phyloP scores from a whole-genome alignment of 305 asterid species.

The Lippia alba region DNA sequence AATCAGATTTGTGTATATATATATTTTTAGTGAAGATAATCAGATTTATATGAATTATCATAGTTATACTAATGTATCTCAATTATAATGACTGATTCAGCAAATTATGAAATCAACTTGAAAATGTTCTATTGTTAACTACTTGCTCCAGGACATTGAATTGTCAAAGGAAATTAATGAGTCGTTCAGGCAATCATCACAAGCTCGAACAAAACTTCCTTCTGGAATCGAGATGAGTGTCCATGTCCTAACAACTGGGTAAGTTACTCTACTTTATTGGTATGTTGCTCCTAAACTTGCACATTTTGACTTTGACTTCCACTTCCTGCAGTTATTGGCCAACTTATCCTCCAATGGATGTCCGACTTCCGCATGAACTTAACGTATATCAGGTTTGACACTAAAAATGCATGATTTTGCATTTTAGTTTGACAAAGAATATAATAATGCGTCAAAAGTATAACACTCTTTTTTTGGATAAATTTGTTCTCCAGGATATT shows the following conservation, averaged over 20 bases:
- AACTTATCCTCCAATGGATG: constrained; percentile 99
- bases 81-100: neutral
- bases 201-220: constrained; percentile 97
- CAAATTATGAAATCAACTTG: neutral
- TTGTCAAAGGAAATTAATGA: constrained; percentile 96
- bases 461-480: constrained; percentile 8
- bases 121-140: constrained; percentile 27
- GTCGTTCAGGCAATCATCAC: constrained; percentile 98
- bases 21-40: neutral
- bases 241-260: constrained; percentile 98
- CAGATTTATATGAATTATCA: no score
- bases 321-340: constrained; percentile 90
- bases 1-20: neutral
- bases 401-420: neutral
- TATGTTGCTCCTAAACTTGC: constrained; percentile 11
- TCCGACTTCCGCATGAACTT: constrained; percentile 94
- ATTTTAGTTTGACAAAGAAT: constrained; percentile 13
- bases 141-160: constrained; percentile 76
- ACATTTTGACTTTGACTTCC: neutral
- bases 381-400: constrained; percentile 91
- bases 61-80: neutral
- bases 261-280: constrained; percentile 28
- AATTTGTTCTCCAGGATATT: constrained; percentile 66
- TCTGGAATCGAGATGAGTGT: constrained; percentile 99
- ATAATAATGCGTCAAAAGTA: constrained; percentile 13